These are phyloP conservation scores for Fagopyrum tataricum DNA, from an alignment of 148 eudicot species.

Conservation along the genomic window DNA sequence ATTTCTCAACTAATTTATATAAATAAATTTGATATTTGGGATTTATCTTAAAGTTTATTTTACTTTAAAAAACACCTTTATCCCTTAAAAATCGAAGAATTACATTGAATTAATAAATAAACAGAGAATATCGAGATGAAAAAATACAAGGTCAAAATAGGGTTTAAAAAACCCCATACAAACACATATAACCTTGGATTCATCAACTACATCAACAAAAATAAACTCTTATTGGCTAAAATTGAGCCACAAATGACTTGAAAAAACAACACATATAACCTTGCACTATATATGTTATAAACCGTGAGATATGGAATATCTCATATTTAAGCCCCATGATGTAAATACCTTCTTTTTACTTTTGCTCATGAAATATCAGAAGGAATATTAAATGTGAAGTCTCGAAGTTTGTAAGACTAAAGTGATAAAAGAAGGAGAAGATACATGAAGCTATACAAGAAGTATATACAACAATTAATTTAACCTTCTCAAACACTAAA, in stretches of 20 bases:
- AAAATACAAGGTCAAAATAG: no score
- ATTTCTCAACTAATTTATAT: no score
- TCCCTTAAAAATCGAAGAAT: no score
- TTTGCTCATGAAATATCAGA: slow-evolving; percentile 62
- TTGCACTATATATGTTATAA: slow-evolving; percentile 83
- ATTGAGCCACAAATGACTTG: background rate
- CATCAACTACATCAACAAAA: slow-evolving; percentile 1
- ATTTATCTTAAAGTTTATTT: no score
- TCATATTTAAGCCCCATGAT: slow-evolving; percentile 96
- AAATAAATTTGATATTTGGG: no score
- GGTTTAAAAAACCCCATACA: no score
- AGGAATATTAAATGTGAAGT: slow-evolving; percentile 7
- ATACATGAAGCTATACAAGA: background rate
- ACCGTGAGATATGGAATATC: slow-evolving; percentile 83
- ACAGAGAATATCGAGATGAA: no score
- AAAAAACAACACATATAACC: slow-evolving; percentile 27
- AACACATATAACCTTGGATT: no score
- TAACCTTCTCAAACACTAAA: slow-evolving; percentile 91
- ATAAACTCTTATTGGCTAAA: background rate
- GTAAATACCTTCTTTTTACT: slow-evolving; percentile 93
- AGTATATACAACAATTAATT: background rate
- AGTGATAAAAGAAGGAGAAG: background rate
- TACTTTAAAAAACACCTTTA: no score
- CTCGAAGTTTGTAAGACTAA: background rate
- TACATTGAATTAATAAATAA: no score